Evolutionary conservation across 2,329 filamentous ascomycete genomes (phyloP), one percentile per base, ranked within the genome.

Genomic region (Rhynchosporium graminicola): DNA sequence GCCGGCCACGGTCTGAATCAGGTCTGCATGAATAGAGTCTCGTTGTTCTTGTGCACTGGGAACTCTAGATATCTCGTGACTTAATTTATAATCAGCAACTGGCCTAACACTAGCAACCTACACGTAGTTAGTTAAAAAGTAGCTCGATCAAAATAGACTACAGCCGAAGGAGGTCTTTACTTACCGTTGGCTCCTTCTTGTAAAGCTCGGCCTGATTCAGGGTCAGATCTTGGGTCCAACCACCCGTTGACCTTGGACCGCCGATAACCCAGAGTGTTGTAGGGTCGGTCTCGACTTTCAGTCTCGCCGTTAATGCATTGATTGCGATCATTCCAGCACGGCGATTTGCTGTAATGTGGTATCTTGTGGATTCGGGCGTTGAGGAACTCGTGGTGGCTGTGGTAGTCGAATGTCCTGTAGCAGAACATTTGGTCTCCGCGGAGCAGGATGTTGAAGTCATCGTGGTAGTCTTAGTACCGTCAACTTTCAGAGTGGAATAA

Each of bases 251-350:
- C 10, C 38, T 10, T 1, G 38, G 29, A 9, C 4, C 13, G 8
- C 50, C 50, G 2, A 33, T 38, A 10, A 26, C 7, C 9, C 20
- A 40, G 7, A 52, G 36, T 13, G 50, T 52, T 8, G 3, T 4
- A 3, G 31, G 33, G 38, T 52, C 50, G 10, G 50, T 52, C 12
- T 52, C 50, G 6, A 15, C 50, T 15, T 52, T 52, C 50, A 52
- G 12, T 33, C 38, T 52, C 15, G 7, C 50, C 3, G 31, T 40
- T 5, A 52, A 52, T 2, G 13, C 15, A 40, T 52, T 52, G n/a
- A 40, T 38, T 3, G 20, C n/a, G 2, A n/a, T 3, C 10, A 31
- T 40, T 6, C 31, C 20, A 4, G n/a, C 13, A 3, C 33, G 29
- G 13, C 31, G 31, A 20, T 51, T 38, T 10, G 31, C 29, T 9